Base-by-base conservation (phyloP, 495 filamentous ascomycete genomes). In the Sordaria brevicollis region DNA sequence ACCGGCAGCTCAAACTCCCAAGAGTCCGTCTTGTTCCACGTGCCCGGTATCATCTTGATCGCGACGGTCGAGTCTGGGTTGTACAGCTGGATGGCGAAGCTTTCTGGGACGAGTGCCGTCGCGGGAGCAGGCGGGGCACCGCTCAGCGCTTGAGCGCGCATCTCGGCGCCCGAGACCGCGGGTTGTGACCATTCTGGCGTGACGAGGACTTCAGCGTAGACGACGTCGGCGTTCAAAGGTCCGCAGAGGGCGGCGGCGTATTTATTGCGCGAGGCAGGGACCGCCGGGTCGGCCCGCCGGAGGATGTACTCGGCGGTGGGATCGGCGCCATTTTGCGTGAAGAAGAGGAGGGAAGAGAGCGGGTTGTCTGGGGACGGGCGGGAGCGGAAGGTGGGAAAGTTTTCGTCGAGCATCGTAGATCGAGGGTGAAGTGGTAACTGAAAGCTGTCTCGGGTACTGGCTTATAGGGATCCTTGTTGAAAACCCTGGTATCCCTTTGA, bases 1-100 rank as follows among this genome's bases (percentile, higher is more conserved):
- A 94, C 89, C 0, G 95, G 95, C 83, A 99, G 89, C 76, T 94
- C 92, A 78, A 99, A 99, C 69, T 94, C 92, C 89, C 94, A 99
- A 65, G 85, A 86, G 29, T 92, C 87, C 33, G 88, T 89, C 65
- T 88, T 88, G 73, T 89, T 91, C 91, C 92, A 96, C 67, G 87
- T 85, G 67, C 90, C 90, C 49, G 88, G 82, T 69, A 91, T 86
- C 77, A 91, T 86, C 76, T 84, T 88, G 54, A 98, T 84, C 0
- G 81, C 68, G 34, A 98, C 82, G 71, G 91, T 83, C 78, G 96
- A 94, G 81, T 97, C 94, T 0, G 95, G 95, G 76, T 97, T 93
- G 85, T 97, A 98, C 11, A 99, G 89, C 72, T 94, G 91, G 67
- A 98, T 85, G 19, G 86, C 84, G 78, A 98, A 97, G 66, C 86